Percentiles rank a stretch among this genome's conserved stretches.
Evolutionary conservation across 1,284 basidiomycete species (phyloP).

Genomic region (Leccinum cinnamomeum): DNA sequence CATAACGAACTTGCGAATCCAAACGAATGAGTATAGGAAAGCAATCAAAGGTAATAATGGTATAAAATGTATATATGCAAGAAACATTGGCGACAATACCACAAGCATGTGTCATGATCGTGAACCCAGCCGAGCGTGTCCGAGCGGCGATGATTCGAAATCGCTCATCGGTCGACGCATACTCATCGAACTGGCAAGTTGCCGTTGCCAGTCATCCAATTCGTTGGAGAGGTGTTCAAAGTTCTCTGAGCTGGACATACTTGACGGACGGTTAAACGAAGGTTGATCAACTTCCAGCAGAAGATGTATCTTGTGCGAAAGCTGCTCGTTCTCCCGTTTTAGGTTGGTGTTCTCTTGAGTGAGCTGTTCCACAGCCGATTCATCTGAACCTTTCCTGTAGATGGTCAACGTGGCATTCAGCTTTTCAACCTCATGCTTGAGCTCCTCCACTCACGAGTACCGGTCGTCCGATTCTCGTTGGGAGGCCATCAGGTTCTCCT

Average conservation of each 20-base stretch:
- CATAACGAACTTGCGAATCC: constrained; percentile 47
- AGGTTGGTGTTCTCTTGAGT: constrained; percentile 75
- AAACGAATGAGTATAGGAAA: constrained; percentile 49
- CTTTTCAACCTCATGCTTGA: constrained; percentile 79
- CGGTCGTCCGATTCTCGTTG: constrained; percentile 78
- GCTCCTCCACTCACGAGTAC: constrained; percentile 71
- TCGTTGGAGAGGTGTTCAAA: constrained; percentile 76
- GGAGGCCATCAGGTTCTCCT: constrained; percentile 69
- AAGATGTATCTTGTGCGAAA: constrained; percentile 83
- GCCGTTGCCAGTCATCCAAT: constrained; percentile 80
- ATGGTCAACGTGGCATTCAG: constrained; percentile 74
- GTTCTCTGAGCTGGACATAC: constrained; percentile 81
- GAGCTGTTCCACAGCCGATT: constrained; percentile 71
- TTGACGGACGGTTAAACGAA: constrained; percentile 59
- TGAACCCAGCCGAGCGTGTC: constrained; percentile 60
- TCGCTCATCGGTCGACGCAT: constrained; percentile 69
- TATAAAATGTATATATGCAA: constrained; percentile 55
- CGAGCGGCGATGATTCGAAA: constrained; percentile 55
- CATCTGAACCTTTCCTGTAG: constrained; percentile 71
- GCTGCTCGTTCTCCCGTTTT: constrained; percentile 79
- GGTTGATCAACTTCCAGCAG: constrained; percentile 83
- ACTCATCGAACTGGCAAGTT: constrained; percentile 73
- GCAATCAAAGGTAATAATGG: constrained; percentile 43
- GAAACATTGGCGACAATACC: constrained; percentile 30
- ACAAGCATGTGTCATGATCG: constrained; percentile 54